Evolutionary conservation across 768 basidiomycete species (phyloP).

Genomic region (Tylopilus balloui): DNA sequence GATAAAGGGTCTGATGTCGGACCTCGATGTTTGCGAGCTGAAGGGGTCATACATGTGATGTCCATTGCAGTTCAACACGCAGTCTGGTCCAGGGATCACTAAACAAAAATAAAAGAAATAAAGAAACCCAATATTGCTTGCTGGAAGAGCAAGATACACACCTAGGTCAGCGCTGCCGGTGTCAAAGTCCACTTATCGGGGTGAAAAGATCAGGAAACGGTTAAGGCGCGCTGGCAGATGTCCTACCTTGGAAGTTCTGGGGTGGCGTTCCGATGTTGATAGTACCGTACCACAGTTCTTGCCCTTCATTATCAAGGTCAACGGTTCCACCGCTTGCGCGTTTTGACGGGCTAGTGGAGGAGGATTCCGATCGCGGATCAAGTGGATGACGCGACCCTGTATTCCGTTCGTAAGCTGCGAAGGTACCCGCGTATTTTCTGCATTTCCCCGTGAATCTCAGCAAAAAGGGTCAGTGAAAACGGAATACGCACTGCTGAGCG

Average conservation of each 20-base stretch:
- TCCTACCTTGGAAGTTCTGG: slow-evolving; percentile 34
- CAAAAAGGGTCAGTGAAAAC: background rate
- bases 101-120: slow-evolving; percentile 31
- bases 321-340: slow-evolving; percentile 18
- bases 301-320: slow-evolving; percentile 28
- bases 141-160: slow-evolving; percentile 1
- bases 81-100: slow-evolving; percentile 11
- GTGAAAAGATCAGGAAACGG: background rate
- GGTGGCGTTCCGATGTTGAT: slow-evolving; percentile 46
- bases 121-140: background rate
- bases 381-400: slow-evolving; percentile 2
- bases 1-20: slow-evolving; percentile 9
- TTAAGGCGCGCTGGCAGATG: background rate
- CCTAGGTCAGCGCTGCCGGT: slow-evolving; percentile 47
- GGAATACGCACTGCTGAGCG: slow-evolving; percentile 6
- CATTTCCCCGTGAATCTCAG: background rate
- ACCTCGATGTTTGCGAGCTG: slow-evolving; percentile 23
- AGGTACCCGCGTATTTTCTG: slow-evolving; percentile 41
- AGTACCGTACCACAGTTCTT: slow-evolving; percentile 37
- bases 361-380: slow-evolving; percentile 7
- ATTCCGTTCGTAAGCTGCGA: slow-evolving; percentile 29
- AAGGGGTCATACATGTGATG: slow-evolving; percentile 28
- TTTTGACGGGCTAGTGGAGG: background rate
- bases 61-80: slow-evolving; percentile 21
- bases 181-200: slow-evolving; percentile 41